Base-by-base conservation (phyloP, 2,329 filamentous ascomycete species). In the Sporothrix sp. region DNA sequence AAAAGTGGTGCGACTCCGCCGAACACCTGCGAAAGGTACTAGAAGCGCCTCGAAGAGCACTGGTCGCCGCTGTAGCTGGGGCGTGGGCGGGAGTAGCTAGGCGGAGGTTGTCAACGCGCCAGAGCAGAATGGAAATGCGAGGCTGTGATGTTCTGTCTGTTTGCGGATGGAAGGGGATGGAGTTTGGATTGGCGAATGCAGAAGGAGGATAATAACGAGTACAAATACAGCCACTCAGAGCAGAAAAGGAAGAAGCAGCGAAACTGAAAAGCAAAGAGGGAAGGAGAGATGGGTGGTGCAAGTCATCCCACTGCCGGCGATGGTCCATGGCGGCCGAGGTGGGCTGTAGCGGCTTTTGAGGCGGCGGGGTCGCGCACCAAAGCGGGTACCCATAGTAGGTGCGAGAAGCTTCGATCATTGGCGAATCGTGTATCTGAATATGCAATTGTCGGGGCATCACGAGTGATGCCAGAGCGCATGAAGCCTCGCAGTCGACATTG, bases 371-470 rank as follows among this genome's bases (percentile, higher is more conserved):
- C 21, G 16, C 18, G 21, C 16, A 27, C 39, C 28, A 38, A 36
- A 36, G 32, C 46, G 30, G 33, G 33, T 33, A n/a, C 20, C 20
- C 7, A 46, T 52, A 4, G 54, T 54, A 54, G 46, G 37, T 52
- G 40, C 54, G 37, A 56, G 54, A 56, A 56, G 54, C 52, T 56
- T 56, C 54, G 51, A 55, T 27, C 25, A 9, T 40, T 35, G 14
- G n/a, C n/a, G n/a, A n/a, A n/a, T n/a, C n/a, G n/a, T n/a, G n/a
- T n/a, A n/a, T n/a, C n/a, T n/a, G n/a, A n/a, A n/a, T n/a, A n/a
- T n/a, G n/a, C n/a, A n/a, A n/a, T n/a, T n/a, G n/a, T n/a, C n/a
- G n/a, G n/a, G n/a, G n/a, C n/a, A n/a, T n/a, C n/a, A n/a, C n/a
- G n/a, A n/a, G n/a, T n/a, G n/a, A n/a, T n/a, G n/a, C n/a, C n/a